These are phyloP conservation scores for Escallonia rubra DNA, from an alignment of 129 eudicot genomes.

Conservation along the genomic window DNA sequence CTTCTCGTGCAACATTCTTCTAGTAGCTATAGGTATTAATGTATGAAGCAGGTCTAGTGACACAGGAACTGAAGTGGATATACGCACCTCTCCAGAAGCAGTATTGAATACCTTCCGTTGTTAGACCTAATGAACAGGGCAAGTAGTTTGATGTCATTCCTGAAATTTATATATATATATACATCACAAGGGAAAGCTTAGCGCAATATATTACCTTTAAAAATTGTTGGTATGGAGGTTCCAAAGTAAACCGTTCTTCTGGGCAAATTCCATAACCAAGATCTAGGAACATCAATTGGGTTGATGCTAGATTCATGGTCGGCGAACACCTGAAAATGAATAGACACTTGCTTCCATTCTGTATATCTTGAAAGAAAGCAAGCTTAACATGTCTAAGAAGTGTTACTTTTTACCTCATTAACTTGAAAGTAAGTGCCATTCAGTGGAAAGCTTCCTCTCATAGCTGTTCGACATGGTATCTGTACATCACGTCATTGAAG, in stretches of 20 bases:
- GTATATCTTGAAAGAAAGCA: background rate
- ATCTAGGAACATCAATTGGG: conserved; percentile 78
- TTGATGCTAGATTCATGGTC: conserved; percentile 80
- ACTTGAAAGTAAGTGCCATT: conserved; percentile 97
- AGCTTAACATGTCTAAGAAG: background rate
- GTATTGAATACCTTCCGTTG: conserved; percentile 69
- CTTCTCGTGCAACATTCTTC: no score
- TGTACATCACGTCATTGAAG: conserved; percentile 16
- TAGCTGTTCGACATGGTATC: conserved; percentile 96
- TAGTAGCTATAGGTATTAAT: background rate
- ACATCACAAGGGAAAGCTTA: background rate
- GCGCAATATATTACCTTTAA: conserved; percentile 53
- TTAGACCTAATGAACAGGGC: conserved; percentile 38
- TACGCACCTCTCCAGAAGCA: conserved; percentile 93
- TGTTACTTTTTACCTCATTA: conserved; percentile 65
- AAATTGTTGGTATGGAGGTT: conserved; percentile 70
- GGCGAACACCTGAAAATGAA: conserved; percentile 68
- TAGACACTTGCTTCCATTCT: conserved; percentile 1
- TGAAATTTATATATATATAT: background rate
- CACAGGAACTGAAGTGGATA: conserved; percentile 10
- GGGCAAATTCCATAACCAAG: conserved; percentile 78
- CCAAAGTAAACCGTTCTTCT: conserved; percentile 91
- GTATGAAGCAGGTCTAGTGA: background rate
- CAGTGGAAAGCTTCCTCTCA: conserved; percentile 89
- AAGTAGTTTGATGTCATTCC: conserved; percentile 1